These are phyloP conservation scores for Neurospora crassa DNA, from an alignment of 2,329 filamentous ascomycete genomes.

Conservation along the genomic window DNA sequence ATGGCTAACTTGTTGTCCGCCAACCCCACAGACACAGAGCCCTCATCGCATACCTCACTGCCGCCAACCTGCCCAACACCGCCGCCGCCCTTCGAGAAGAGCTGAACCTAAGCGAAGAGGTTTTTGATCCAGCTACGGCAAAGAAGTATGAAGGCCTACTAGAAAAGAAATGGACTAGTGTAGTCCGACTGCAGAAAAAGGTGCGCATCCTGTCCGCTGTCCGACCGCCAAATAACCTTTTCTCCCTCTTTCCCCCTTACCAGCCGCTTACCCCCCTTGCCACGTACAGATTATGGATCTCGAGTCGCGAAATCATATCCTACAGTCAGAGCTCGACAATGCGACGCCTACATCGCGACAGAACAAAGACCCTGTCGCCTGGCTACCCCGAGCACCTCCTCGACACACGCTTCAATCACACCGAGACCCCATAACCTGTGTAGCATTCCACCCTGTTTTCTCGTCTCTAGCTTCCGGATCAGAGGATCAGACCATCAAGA, in stretches of 20 bases:
- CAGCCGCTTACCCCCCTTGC: background rate
- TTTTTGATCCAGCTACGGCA: conserved; percentile 68
- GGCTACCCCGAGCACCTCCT: conserved; percentile 77
- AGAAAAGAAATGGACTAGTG: conserved; percentile 98
- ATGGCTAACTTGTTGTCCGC: conserved; percentile 7
- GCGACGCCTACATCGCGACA: conserved; percentile 66
- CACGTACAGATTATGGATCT: conserved; percentile 76
- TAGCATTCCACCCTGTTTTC: conserved; percentile 89
- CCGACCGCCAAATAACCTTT: background rate
- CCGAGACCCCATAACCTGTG: conserved; percentile 69
- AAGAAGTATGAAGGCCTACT: conserved; percentile 93
- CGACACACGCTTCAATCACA: conserved; percentile 79
- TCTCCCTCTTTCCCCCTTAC: conserved; percentile 7
- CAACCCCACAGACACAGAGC: conserved; percentile 65
- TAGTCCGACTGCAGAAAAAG: conserved; percentile 93
- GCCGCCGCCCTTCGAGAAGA: conserved; percentile 68
- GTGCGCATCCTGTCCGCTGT: conserved; percentile 31
- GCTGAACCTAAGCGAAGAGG: conserved; percentile 56
- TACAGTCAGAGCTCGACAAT: conserved; percentile 78
- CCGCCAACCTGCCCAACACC: conserved; percentile 60
- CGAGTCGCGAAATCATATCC: conserved; percentile 59
- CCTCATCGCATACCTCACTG: conserved; percentile 78
- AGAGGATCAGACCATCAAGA: conserved; percentile 89
- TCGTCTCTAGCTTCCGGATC: conserved; percentile 84
- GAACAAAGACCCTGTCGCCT: conserved; percentile 75